Evolutionary conservation across 495 filamentous ascomycete genomes (phyloP), one percentile per base, ranked within the genome.

Genomic region (Penicillium salamii): DNA sequence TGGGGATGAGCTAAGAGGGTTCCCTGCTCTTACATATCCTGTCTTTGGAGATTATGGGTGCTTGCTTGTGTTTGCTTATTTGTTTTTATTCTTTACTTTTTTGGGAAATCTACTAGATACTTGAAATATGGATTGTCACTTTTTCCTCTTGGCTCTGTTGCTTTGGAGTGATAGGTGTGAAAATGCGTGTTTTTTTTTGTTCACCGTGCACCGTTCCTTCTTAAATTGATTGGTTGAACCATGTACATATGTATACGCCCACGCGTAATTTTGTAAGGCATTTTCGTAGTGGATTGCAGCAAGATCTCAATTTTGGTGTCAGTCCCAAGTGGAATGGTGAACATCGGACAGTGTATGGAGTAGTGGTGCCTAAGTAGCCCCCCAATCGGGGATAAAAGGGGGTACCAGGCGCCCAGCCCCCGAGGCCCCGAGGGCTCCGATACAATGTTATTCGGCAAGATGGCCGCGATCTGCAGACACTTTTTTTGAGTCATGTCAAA

Each of bases 381-480:
- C 18, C 36, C 36, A 39, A 4, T 39, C 21, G 20, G 36, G 11
- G 15, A 18, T 13, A 4, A 8, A 8, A 26, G 23, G 23, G 18
- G 36, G 18, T 9, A 23, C n/a, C n/a, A n/a, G n/a, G n/a, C n/a
- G 15, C 8, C 6, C 12, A 45, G 14, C 20, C 13, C 3, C 18
- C 19, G 21, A 18, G 6, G 20, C 15, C 23, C 23, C 23, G 23
- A 26, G 23, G 23, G 23, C 23, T 26, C 23, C 23, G 23, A 26
- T 3, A 26, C 23, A 3, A 26, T 26, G 23, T 26, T 45, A 44
- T 17, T 49, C 50, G 32, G 38, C 33, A 43, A 20, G 31, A 20
- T 33, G 19, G 14, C 51, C 18, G 32, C 21, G 50, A 52, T 49
- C 24, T 23, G 34, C 37, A 23, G 19, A 42, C 31, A 50, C 9